Evolutionary conservation across 148 eudicot species (phyloP), one percentile per base, ranked within the genome.

Genomic region (Vaccinium myrtillus): DNA sequence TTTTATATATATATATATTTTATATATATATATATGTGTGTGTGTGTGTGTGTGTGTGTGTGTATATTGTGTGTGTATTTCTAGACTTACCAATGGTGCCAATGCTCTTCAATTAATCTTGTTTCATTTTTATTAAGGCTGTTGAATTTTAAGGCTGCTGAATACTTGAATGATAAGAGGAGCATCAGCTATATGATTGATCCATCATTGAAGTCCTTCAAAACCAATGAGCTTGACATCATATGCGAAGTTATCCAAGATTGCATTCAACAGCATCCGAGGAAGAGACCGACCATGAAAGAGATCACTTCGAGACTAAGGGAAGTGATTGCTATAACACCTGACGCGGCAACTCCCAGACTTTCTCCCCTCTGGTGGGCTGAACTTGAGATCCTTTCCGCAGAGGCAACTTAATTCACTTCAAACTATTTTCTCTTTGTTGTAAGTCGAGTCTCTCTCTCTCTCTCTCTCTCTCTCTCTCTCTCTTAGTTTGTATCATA

Each of bases 281-380:
- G 77, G 58, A 87, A 86, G 77, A 93, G 98, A 87, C 98, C 95
- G 8, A 82, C 90, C 2, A 92, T 95, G 88, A 89, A 85, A 53
- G 91, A 90, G 63, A 48, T 94, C 27, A 81, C 88, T 27, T 49
- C 89, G 8, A 90, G 73, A 79, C 84, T 95, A 48, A 88, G 86
- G 83, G 92, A 93, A 84, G 91, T 83, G 19, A 87, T 95, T 54
- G 78, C 85, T 0, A 86, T 95, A 59, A 46, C 95, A 16, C 93
- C 98, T 4, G 98, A 94, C 2, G 87, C 89, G 6, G 98, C 98
- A 46, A 90, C 87, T 9, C 98, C 98, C 14, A 91, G 98, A 80
- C 94, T 95, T 18, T 95, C 98, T 75, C 97, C 97, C 12, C 94
- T 95, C 8, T 95, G 97, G 98, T 93, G 97, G 97, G 98, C 97